These are phyloP conservation scores for Emmonsiellopsis sp. DNA, from an alignment of 2,329 filamentous ascomycete genomes.

Conservation along the genomic window DNA sequence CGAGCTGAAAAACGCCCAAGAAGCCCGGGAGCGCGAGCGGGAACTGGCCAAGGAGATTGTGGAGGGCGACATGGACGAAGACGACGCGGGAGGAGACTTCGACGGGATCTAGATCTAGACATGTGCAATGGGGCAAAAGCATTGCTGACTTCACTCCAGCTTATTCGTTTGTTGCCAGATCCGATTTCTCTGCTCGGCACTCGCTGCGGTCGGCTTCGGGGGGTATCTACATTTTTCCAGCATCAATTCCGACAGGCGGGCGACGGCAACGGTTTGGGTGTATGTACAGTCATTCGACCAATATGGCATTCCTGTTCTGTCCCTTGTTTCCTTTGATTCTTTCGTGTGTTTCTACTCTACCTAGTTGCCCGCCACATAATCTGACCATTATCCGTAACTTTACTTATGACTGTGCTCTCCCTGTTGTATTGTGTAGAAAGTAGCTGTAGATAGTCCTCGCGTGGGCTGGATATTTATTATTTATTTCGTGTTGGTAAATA, in stretches of 20 bases:
- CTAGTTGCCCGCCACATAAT: not conserved
- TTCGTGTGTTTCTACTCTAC: not conserved
- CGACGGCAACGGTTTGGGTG: slow-evolving; percentile 6
- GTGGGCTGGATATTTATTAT: not conserved
- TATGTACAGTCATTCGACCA: slow-evolving; percentile 17
- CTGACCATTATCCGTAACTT: too few species aligned
- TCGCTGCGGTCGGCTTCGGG: not conserved
- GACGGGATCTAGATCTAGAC: slow-evolving; percentile 65
- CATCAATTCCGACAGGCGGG: not conserved
- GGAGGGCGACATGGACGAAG: slow-evolving; percentile 92
- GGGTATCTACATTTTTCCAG: not conserved
- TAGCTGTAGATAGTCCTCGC: too few species aligned
- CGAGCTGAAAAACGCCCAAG: slow-evolving; percentile 95
- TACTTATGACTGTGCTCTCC: too few species aligned
- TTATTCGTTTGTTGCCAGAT: not conserved
- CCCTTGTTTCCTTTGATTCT: slow-evolving; percentile 3
- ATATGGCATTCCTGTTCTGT: slow-evolving; percentile 7
- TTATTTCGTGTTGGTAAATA: not conserved
- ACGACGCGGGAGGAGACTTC: slow-evolving; percentile 91
- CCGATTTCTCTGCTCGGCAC: not conserved
- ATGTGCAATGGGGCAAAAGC: slow-evolving; percentile 4
- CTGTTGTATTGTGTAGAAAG: too few species aligned
- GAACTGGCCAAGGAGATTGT: slow-evolving; percentile 99
- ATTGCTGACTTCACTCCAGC: not conserved
- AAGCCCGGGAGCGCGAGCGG: slow-evolving; percentile 90